phyloP scores from a whole-genome alignment of 768 basidiomycete genomes.

The Podaxis sp. region DNA sequence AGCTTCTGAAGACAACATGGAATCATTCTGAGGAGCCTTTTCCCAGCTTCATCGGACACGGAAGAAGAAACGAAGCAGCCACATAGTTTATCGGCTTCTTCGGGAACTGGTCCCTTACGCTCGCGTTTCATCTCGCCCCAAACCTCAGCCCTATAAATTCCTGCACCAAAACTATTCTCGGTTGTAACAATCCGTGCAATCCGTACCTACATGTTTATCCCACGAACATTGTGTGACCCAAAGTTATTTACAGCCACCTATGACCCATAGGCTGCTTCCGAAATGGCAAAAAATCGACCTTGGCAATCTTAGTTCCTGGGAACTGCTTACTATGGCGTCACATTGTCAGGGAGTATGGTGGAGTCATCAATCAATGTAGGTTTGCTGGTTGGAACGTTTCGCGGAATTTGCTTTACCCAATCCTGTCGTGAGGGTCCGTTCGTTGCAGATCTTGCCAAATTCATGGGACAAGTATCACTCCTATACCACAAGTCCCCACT shows the following conservation, averaged over 20 bases:
- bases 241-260: neutral
- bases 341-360: constrained; percentile 7
- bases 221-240: neutral
- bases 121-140: constrained; percentile 7
- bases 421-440: neutral
- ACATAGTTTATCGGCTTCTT: constrained; percentile 2
- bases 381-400: neutral
- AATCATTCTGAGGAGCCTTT: neutral
- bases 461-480: neutral
- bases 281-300: neutral
- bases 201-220: neutral
- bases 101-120: neutral
- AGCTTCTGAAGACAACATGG: neutral
- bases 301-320: constrained; percentile 4
- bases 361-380: constrained; percentile 7
- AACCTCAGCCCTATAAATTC: neutral
- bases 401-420: constrained; percentile 10
- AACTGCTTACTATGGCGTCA: constrained; percentile 7
- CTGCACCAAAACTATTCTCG: neutral
- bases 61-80: neutral
- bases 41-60: neutral
- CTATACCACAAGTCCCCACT: neutral
- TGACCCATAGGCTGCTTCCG: neutral
- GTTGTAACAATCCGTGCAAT: constrained; percentile 2
- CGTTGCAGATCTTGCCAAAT: constrained; percentile 1